These are phyloP conservation scores for Brassica cretica DNA, from an alignment of 345 rosid species.

Conservation along the genomic window DNA sequence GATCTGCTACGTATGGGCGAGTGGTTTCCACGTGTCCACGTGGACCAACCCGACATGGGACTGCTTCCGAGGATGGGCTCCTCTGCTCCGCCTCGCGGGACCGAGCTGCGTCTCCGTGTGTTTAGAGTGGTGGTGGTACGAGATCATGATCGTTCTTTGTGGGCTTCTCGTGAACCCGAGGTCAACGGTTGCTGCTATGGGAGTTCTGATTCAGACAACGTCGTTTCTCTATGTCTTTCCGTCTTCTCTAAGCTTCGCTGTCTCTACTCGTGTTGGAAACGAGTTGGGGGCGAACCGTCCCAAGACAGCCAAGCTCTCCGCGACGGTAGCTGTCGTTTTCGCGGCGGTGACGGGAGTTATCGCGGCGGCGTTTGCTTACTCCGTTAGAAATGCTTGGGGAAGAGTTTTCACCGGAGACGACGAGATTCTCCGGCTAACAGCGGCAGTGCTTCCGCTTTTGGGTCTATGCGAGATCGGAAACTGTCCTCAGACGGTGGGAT, in stretches of 20 bases:
- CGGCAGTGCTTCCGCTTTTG: slow-evolving; percentile 77
- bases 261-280: slow-evolving; percentile 88
- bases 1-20: slow-evolving; percentile 54
- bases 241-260: slow-evolving; percentile 79
- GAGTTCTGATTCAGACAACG: slow-evolving; percentile 86
- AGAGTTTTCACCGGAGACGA: slow-evolving; percentile 69
- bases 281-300: slow-evolving; percentile 82
- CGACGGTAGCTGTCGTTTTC: slow-evolving; percentile 57
- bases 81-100: slow-evolving; percentile 71
- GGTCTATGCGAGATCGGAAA: slow-evolving; percentile 85
- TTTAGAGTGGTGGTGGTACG: slow-evolving; percentile 95
- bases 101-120: slow-evolving; percentile 97
- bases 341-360: slow-evolving; percentile 63
- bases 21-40: slow-evolving; percentile 65
- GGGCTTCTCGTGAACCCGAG: slow-evolving; percentile 69
- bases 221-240: slow-evolving; percentile 86
- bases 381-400: slow-evolving; percentile 71
- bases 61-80: slow-evolving; percentile 77
- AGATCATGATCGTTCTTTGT: slow-evolving; percentile 85
- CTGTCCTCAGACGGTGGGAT: slow-evolving; percentile 94
- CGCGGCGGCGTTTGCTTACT: slow-evolving; percentile 66
- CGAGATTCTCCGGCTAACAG: slow-evolving; percentile 66
- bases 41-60: slow-evolving; percentile 70
- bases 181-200: slow-evolving; percentile 85
- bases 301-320: slow-evolving; percentile 56